phyloP scores from a whole-genome alignment of 1,284 basidiomycete genomes.

The Heliocybe sulcata region DNA sequence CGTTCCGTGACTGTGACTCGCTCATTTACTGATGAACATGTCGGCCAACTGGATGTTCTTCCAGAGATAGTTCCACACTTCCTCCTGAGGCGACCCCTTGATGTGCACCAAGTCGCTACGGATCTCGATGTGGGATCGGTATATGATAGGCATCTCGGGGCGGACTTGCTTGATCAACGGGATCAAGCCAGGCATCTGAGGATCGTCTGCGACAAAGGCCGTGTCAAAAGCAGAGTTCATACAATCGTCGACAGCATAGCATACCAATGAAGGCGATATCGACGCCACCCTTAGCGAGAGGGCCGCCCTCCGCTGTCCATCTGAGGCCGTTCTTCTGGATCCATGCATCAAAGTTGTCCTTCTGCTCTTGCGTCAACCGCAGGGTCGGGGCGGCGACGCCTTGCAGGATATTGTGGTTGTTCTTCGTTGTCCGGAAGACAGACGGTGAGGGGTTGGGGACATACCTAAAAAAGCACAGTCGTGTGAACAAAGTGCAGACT shows the following conservation, averaged over 20 bases:
- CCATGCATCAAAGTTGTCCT: slow-evolving; percentile 82
- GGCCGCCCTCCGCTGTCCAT: slow-evolving; percentile 78
- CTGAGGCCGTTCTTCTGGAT: slow-evolving; percentile 76
- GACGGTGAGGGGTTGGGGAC: slow-evolving; percentile 81
- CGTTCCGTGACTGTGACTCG: neutral
- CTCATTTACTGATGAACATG: slow-evolving; percentile 56
- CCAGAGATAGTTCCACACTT: slow-evolving; percentile 88
- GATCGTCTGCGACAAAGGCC: slow-evolving; percentile 48
- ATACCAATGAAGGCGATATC: slow-evolving; percentile 79
- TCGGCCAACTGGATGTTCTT: slow-evolving; percentile 82
- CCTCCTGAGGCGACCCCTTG: slow-evolving; percentile 73
- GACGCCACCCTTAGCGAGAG: slow-evolving; percentile 71
- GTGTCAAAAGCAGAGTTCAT: slow-evolving; percentile 6
- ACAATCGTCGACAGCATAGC: neutral
- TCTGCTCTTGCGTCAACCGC: slow-evolving; percentile 67
- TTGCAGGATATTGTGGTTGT: slow-evolving; percentile 87
- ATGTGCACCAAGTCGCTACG: slow-evolving; percentile 71
- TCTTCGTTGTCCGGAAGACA: slow-evolving; percentile 87
- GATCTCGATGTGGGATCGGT: slow-evolving; percentile 89
- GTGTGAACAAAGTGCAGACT: neutral
- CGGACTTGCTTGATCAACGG: slow-evolving; percentile 78
- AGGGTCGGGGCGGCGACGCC: slow-evolving; percentile 73
- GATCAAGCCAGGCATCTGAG: slow-evolving; percentile 83
- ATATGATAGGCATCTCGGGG: slow-evolving; percentile 78
- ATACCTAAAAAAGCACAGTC: slow-evolving; percentile 44